A percentile compares a stretch with the other conserved stretches of the same genome.
These are phyloP conservation scores for Pestalotiopsis sp. DNA, from an alignment of 2,329 filamentous ascomycete species.

Conservation along the genomic window DNA sequence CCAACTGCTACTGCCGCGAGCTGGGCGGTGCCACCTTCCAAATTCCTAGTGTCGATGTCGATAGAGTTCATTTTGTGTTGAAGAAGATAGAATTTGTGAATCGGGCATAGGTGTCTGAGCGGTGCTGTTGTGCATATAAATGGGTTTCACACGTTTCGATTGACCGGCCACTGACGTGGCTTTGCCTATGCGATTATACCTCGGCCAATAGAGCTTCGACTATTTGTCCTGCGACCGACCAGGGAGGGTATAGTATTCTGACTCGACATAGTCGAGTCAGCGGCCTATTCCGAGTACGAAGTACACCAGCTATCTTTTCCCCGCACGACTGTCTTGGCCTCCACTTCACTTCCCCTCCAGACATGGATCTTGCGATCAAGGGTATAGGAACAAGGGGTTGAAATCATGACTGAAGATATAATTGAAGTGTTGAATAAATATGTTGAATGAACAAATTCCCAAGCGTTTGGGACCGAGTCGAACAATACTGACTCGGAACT, in stretches of 20 bases:
- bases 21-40: background rate
- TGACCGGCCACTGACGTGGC: background rate
- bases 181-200: background rate
- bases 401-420: background rate
- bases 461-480: background rate
- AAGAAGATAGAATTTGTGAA: background rate
- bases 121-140: background rate
- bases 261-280: constrained; percentile 1
- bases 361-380: background rate
- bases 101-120: background rate
- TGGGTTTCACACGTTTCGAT: background rate
- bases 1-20: background rate
- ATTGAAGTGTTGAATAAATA: background rate
- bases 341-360: background rate
- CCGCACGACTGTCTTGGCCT: background rate
- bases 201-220: background rate
- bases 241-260: background rate
- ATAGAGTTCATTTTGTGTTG: background rate
- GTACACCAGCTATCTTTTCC: background rate
- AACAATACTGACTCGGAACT: background rate
- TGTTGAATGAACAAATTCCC: background rate
- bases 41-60: background rate
- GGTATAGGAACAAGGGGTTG: background rate
- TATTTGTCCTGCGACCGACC: background rate
- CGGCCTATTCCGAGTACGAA: background rate